Conservation (phyloP, 2,329 filamentous ascomycete genomes). For the Thyridium curvatum region DNA sequence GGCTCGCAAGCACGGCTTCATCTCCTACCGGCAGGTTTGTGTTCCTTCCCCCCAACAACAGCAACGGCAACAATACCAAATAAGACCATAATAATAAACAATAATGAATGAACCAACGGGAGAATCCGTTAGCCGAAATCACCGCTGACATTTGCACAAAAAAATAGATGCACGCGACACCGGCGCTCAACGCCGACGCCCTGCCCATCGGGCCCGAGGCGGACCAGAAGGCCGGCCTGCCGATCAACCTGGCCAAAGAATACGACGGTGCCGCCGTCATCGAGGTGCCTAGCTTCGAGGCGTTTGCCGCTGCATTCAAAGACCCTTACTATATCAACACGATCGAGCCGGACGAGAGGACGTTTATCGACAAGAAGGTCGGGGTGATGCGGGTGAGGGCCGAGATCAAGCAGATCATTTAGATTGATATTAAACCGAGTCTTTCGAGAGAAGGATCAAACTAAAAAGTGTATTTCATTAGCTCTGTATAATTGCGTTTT, state of each 20-base stretch:
- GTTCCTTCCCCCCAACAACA: not conserved
- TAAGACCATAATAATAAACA: not conserved
- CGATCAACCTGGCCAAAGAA: constrained; percentile 2
- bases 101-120: not conserved
- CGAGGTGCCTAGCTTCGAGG: constrained; percentile 17
- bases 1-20: constrained; percentile 23
- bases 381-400: constrained; percentile 14
- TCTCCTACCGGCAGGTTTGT: constrained; percentile 22
- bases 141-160: not conserved
- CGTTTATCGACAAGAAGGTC: constrained; percentile 20
- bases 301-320: constrained; percentile 18
- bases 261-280: constrained; percentile 24
- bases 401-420: constrained; percentile 13
- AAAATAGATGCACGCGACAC: constrained; percentile 16
- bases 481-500: no score
- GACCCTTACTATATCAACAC: constrained; percentile 21
- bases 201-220: constrained; percentile 11
- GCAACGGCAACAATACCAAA: no score
- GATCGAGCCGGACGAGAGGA: constrained; percentile 21
- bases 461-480: no score
- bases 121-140: no score
- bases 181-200: constrained; percentile 14
- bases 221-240: constrained; percentile 6
- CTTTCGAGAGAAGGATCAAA: no score
- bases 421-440: no score